Base-by-base conservation (phyloP, 202 grass and related monocot genomes). In the Zizania palustris region DNA sequence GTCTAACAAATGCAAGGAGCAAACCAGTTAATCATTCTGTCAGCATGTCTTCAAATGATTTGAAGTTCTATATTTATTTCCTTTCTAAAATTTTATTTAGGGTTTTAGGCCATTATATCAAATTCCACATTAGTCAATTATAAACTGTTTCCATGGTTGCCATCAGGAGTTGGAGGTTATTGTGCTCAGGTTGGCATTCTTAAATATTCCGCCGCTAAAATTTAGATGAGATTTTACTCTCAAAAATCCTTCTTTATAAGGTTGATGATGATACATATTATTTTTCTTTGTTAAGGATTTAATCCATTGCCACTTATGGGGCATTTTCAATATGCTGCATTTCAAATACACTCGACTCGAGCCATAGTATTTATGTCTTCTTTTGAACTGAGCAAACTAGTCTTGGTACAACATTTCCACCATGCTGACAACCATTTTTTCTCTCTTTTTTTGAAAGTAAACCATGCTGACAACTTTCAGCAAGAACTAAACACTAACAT, bases 21-120 rank as follows among this genome's bases (percentile, higher is more conserved):
- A 78, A 46, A 63, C n/a, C 60, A 72, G 64, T 16, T 49, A 38
- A 71, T 65, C 18, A 77, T 20, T 77, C 57, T 53, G 65, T 28
- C 40, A 79, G 53, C 7, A 39, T 60, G 40, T 34, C 1, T 44
- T 33, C 51, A 36, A 6, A 53, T 10, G 60, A 60, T 49, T 77
- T 58, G 13, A 65, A 76, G 39, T 55, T 55, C 7, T 55, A 51
- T 51, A 9, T 55, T n/a, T 20, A 16, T 55, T 16, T 55, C 3
- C 0, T 28, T 28, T 28, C 40, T 38, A 12, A 6, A 63, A 36
- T 20, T 41, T 41, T 39, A 57, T 69, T 63, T 46, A 38, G 3
- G n/a, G n/a, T n/a, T 8, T 1, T 18, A 9, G 5, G 40, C 5
- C 45, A 57, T 20, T 78, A 78, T 54, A 62, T 69, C 39, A 5